Percentiles rank a stretch among this genome's conserved stretches.
Evolutionary conservation across 2,329 filamentous ascomycete species (phyloP).

Genomic region (Emergomyces africanus): DNA sequence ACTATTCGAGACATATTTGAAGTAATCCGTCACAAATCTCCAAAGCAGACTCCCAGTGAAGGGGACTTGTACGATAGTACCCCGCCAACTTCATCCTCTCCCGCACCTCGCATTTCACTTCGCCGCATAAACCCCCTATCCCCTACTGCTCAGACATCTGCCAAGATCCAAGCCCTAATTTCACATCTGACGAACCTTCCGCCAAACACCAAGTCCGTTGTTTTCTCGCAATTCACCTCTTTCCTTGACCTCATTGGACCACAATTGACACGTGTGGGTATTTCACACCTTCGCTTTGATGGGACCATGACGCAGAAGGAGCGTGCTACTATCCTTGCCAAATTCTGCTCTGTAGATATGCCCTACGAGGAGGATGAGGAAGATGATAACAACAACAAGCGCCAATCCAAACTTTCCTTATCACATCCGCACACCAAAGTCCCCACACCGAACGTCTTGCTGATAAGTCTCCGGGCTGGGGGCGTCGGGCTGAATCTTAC

Average conservation of each 20-base stretch:
- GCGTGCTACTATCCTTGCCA: conserved; percentile 60
- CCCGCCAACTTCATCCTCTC: conserved; percentile 23
- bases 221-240: conserved; percentile 96
- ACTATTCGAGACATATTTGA: conserved; percentile 81
- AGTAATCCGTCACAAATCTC: conserved; percentile 56
- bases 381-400: conserved; percentile 22
- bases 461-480: conserved; percentile 77
- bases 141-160: conserved; percentile 46
- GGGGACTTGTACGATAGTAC: conserved; percentile 29
- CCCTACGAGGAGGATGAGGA: conserved; percentile 25
- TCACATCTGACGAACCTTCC: conserved; percentile 59
- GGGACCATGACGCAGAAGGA: conserved; percentile 79
- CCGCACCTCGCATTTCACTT: conserved; percentile 43
- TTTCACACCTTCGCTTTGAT: conserved; percentile 77
- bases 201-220: conserved; percentile 69
- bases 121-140: conserved; percentile 53
- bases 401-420: conserved; percentile 5
- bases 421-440: conserved; percentile 10
- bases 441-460: conserved; percentile 42
- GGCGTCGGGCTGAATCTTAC: conserved; percentile 92
- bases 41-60: conserved; percentile 32
- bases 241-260: conserved; percentile 87
- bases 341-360: conserved; percentile 47
- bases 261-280: conserved; percentile 57
- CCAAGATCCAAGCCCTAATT: conserved; percentile 75